Conservation (phyloP, 2,329 filamentous ascomycete species). For the Westerdykella aurantiaca region DNA sequence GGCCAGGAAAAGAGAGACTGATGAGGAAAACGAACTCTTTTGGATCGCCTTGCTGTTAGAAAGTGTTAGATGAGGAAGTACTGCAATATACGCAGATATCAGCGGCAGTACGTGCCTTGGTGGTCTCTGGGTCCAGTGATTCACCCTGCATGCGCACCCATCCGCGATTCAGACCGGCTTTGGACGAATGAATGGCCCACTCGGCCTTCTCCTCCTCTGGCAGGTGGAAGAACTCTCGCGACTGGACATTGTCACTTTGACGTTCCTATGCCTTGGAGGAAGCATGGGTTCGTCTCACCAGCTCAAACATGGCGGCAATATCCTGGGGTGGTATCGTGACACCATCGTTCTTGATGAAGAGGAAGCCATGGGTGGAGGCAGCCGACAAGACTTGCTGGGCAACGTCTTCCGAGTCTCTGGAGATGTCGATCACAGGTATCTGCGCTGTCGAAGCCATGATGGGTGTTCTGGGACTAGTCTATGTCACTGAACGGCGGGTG, state of each 20-base stretch:
- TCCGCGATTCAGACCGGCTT: conserved; percentile 65
- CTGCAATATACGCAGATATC: background rate
- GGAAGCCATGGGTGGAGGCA: conserved; percentile 76
- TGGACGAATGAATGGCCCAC: conserved; percentile 64
- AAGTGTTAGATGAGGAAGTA: background rate
- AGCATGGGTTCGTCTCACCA: conserved; percentile 49
- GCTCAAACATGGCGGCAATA: conserved; percentile 65
- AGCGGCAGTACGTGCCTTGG: conserved; percentile 52
- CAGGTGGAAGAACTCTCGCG: conserved; percentile 65
- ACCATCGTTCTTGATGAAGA: conserved; percentile 76
- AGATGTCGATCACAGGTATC: conserved; percentile 82
- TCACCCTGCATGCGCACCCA: conserved; percentile 88
- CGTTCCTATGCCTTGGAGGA: background rate
- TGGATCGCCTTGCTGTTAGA: conserved; percentile 64
- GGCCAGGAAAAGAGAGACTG: background rate
- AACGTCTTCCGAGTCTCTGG: conserved; percentile 54
- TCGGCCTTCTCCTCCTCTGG: conserved; percentile 65
- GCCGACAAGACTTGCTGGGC: conserved; percentile 68
- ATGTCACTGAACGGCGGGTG: too few relatives aligned
- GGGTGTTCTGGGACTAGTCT: background rate
- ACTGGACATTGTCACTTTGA: conserved; percentile 43
- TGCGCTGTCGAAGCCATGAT: background rate
- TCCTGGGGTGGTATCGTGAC: conserved; percentile 60
- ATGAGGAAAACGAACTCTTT: conserved; percentile 58
- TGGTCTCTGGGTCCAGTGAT: conserved; percentile 75